phyloP scores from a whole-genome alignment of 148 eudicot genomes.

The Vaccinium vitisidaea region DNA sequence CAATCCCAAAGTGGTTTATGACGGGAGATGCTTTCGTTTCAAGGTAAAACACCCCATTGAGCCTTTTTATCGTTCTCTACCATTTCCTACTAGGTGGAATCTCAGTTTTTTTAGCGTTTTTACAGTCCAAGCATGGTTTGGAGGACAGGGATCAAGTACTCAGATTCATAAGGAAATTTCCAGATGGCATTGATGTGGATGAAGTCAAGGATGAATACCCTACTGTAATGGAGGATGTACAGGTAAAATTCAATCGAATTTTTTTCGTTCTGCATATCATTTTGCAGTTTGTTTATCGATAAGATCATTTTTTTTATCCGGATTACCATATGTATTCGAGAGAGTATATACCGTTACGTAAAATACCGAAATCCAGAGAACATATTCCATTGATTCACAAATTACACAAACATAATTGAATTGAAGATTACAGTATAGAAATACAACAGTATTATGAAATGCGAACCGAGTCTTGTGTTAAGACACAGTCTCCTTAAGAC shows the following conservation, averaged over 20 bases:
- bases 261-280: not conserved
- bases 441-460: too few relatives aligned
- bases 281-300: not conserved
- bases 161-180: constrained; percentile 46
- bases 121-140: constrained; percentile 68
- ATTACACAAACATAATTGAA: too few relatives aligned
- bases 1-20: constrained; percentile 68
- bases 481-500: too few relatives aligned
- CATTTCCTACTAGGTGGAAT: not conserved
- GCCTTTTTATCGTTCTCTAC: not conserved
- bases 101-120: not conserved
- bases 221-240: constrained; percentile 75
- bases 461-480: too few relatives aligned
- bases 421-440: too few relatives aligned
- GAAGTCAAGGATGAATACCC: constrained; percentile 78
- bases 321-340: not conserved
- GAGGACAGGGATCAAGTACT: constrained; percentile 54
- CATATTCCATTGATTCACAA: too few relatives aligned
- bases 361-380: too few relatives aligned
- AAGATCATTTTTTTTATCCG: not conserved
- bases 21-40: constrained; percentile 65
- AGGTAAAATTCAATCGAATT: constrained; percentile 29
- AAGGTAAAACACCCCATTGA: constrained; percentile 43
- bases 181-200: constrained; percentile 66
- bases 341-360: not conserved